Base-by-base conservation (phyloP, 345 rosid species). In the Salix exigua region DNA sequence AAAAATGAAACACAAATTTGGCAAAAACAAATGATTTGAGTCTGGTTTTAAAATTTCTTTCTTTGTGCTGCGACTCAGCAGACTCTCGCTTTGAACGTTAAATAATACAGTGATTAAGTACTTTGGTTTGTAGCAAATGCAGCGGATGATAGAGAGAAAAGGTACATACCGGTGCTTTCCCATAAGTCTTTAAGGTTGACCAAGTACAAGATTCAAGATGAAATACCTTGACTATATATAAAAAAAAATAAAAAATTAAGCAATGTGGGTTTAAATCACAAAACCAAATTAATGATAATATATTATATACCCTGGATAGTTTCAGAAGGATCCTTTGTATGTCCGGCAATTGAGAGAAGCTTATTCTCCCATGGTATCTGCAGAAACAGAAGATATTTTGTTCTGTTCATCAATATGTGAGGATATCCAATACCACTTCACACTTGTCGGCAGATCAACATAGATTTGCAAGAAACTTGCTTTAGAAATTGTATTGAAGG, bases 321-420 rank as follows among this genome's bases (percentile, higher is more conserved):
- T 81, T 94, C 98, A 75, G 93, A 88, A 82, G 92, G 97, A 89
- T 92, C 89, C 86, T 92, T 96, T 8, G 97, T 91, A 78, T 96
- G 98, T 72, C 99, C 98, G 70, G 96, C 98, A 71, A 96, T 78
- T 64, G 98, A 90, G 64, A 96, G 86, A 87, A 96, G 93, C 79
- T 91, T 92, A 84, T 92, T 89, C 73, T 88, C 94, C 98, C 98
- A 94, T 40, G 97, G 79, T 85, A 94, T 88, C 99, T 96, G 81
- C 66, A 80, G 78, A 75, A 76, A 79, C 62, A 85, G 37, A 81
- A 19, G 65, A 35, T 40, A 70, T 25, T 42, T 21, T 28, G 51
- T 55, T 21, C 40, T 31, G 66, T 68, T 16, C 68, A 66, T 73
- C 77, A 80, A 66, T 46, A n/a, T 33, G 74, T 50, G 67, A 66